Evolutionary conservation across 306 rosid species (phyloP), one percentile per base, ranked within the genome.

Genomic region (Quercus robur): DNA sequence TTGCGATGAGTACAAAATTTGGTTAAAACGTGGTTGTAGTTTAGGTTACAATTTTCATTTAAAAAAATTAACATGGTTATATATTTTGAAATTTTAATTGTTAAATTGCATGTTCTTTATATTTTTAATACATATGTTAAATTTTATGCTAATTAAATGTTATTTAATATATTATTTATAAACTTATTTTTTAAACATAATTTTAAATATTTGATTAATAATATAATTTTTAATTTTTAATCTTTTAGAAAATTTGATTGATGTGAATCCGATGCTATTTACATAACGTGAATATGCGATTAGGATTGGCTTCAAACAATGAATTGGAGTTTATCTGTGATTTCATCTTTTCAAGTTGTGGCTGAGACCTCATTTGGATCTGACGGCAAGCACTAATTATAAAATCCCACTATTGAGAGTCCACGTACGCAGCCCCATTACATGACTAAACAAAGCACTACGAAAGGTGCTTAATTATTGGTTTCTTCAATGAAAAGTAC

Each of bases 391-490:
- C 75, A 75, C 81, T 20, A 64, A n/a, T 35, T 28, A 73, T 28
- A 41, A 77, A 77, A 14, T 20, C 46, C 59, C 71, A 75, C 66
- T 30, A 55, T 63, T 12, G 1, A 20, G 4, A 20, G 3, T 8
- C 70, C 75, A 56, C 56, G 58, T 80, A 76, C 26, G 83, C 86
- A 78, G 57, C 76, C 64, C 4, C 33, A 77, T 44, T 57, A 63
- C 52, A 63, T 52, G 67, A 83, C 79, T 81, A 76, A 76, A 78
- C 70, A 81, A 17, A 35, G 33, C 85, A 87, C 88, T 46, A 33
- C 55, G 73, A 78, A 80, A 44, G 33, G 5, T 58, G 21, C 77
- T 51, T 73, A 26, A n/a, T 21, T 14, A 26, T 46, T 71, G 33
- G 38, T 41, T 41, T 41, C 46, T 14, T 23, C 75, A 20, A 71